These are phyloP conservation scores for Panaeolus papilionaceus DNA, from an alignment of 768 basidiomycete genomes.

Conservation along the genomic window DNA sequence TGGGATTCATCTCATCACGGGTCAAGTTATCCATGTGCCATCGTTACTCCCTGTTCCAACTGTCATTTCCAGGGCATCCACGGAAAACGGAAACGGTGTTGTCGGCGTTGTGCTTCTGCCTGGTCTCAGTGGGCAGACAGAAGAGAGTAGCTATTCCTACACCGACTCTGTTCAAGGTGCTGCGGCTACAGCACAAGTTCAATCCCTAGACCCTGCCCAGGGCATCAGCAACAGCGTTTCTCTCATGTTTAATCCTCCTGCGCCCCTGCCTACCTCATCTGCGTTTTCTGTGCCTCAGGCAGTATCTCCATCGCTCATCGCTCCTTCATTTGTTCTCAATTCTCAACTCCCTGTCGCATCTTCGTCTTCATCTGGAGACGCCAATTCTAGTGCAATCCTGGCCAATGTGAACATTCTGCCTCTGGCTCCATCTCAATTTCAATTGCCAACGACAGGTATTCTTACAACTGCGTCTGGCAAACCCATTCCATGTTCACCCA, in stretches of 20 bases:
- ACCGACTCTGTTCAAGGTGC: not conserved
- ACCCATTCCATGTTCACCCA: constrained; percentile 43
- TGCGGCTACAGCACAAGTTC: not conserved
- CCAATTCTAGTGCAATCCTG: not conserved
- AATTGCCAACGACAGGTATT: constrained; percentile 21
- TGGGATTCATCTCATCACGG: not conserved
- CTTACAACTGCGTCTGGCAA: constrained; percentile 31
- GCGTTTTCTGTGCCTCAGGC: not conserved
- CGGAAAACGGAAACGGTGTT: not conserved
- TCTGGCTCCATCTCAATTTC: not conserved
- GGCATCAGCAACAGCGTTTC: not conserved
- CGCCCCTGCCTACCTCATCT: not conserved
- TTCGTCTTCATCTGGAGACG: not conserved
- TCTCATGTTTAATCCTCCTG: not conserved
- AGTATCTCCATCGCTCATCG: not conserved
- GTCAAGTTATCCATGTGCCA: not conserved
- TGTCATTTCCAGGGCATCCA: not conserved
- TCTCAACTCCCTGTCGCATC: not conserved
- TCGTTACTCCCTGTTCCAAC: not conserved
- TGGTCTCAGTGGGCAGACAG: not conserved
- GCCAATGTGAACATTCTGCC: not conserved
- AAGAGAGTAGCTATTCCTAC: not conserved
- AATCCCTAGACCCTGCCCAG: not conserved
- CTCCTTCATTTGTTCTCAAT: not conserved
- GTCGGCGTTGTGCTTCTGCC: not conserved